Base-by-base conservation (phyloP, 2,329 filamentous ascomycete genomes). In the Fusarium torulosum region DNA sequence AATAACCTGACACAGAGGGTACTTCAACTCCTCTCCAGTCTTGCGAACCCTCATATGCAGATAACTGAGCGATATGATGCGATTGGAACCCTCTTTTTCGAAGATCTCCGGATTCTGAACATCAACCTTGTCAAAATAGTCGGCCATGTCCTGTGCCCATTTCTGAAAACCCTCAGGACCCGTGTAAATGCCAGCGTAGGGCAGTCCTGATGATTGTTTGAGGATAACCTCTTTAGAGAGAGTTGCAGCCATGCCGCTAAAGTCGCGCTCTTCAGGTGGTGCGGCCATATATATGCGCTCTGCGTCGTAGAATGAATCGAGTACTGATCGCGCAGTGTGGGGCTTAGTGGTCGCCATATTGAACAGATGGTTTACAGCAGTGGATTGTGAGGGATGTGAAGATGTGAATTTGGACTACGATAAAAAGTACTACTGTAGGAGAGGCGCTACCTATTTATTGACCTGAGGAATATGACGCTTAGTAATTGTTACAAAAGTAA, bases 261-360 rank as follows among this genome's bases (percentile, higher is more conserved):
- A 78, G 59, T 79, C 76, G 41, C 75, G 72, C 7, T 72, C 23
- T 25, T 72, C 63, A 3, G 75, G 66, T 5, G 75, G 49, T 1
- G 75, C 60, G 4, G 75, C 66, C 74, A 79, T 79, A 58, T 77
- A 79, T 11, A 68, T 60, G 21, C 70, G 69, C 53, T 79, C 78
- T 14, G 77, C 78, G 8, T 70, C 72, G 50, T 79, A 79, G 70
- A 79, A 79, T 35, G 69, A 68, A 2, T 75, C 63, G 4, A 78
- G 72, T 3, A 79, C 71, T 35, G 72, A 74, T 23, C 72, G 66
- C 13, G 73, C 47, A 4, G 74, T 75, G 43, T 74, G 57, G 1
- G 17, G 15, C 1, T 29, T 37, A 20, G 44, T 9, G 19, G 65
- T 11, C 1, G 46, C 23, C 65, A 67, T 67, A 4, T n/a, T 60